Conservation (phyloP, 2,329 filamentous ascomycete genomes). For the Trichophyton mentagrophytes region DNA sequence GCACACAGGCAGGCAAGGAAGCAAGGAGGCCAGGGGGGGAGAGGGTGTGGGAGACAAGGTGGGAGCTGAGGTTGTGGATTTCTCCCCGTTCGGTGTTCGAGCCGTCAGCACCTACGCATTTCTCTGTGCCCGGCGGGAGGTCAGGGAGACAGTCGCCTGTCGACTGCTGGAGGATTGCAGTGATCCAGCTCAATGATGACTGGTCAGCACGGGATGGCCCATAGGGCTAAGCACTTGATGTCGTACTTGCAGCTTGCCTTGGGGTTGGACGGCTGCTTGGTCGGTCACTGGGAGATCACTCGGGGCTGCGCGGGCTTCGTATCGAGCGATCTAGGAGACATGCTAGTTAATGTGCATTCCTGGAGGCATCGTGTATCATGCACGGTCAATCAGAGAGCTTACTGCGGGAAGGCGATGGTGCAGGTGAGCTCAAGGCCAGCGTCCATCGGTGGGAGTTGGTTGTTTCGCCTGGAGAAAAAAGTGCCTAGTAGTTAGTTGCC, state of each 20-base stretch:
- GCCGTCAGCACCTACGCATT: not conserved
- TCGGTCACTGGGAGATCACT: not conserved
- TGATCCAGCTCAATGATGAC: not conserved
- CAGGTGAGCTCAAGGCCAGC: not conserved
- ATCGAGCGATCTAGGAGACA: not conserved
- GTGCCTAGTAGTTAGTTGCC: not conserved
- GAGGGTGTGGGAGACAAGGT: not conserved
- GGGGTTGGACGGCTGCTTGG: not conserved
- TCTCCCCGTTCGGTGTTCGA: not conserved
- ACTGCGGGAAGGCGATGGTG: not conserved
- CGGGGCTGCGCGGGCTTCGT: not conserved
- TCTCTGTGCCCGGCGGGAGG: not conserved
- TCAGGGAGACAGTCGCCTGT: not conserved
- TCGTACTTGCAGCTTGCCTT: not conserved
- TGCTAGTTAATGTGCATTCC: not conserved
- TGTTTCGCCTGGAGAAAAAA: not conserved
- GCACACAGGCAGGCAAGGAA: not conserved
- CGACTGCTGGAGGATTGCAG: not conserved
- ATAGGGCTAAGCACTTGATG: conserved; percentile 2
- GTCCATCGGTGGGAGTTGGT: not conserved
- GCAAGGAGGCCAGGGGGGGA: not conserved
- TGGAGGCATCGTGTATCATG: not conserved
- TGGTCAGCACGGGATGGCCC: not conserved
- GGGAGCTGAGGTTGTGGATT: not conserved
- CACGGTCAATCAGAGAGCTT: not conserved